These are phyloP conservation scores for Pneumocystis canis DNA, from an alignment of 1,139 yeast genomes.

Conservation along the genomic window DNA sequence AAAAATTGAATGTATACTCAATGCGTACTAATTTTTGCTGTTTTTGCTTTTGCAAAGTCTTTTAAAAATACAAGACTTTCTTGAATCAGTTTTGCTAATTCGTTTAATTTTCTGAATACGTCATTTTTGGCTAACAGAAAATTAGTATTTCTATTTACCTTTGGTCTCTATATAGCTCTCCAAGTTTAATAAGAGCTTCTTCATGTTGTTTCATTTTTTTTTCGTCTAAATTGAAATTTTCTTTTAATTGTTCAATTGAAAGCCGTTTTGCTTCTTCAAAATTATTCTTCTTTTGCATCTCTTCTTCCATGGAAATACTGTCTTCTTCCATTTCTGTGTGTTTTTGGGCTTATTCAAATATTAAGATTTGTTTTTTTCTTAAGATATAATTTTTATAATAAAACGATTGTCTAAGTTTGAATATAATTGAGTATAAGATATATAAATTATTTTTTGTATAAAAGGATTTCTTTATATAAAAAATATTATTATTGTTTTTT, in stretches of 20 bases:
- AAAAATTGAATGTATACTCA: not conserved
- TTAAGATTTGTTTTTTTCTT: not conserved
- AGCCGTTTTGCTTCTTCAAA: slow-evolving; percentile 42
- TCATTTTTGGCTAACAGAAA: slow-evolving; percentile 18
- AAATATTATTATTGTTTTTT: no score
- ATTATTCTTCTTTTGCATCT: slow-evolving; percentile 36
- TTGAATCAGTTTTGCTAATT: slow-evolving; percentile 49
- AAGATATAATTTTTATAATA: not conserved
- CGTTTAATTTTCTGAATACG: slow-evolving; percentile 23
- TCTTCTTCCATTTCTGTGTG: not conserved
- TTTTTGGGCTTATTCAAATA: not conserved
- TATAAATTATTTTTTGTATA: no score
- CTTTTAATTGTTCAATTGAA: slow-evolving; percentile 32
- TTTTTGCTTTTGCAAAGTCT: slow-evolving; percentile 77
- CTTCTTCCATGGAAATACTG: slow-evolving; percentile 20
- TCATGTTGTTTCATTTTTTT: slow-evolving; percentile 27
- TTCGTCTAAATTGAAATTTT: slow-evolving; percentile 27
- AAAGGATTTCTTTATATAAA: no score
- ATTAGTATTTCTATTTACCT: slow-evolving; percentile 14
- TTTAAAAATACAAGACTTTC: slow-evolving; percentile 55
- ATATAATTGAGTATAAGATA: not conserved
- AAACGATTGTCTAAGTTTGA: not conserved
- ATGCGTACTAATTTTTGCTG: slow-evolving; percentile 34
- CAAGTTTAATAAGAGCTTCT: slow-evolving; percentile 25
- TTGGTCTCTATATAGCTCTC: slow-evolving; percentile 23